phyloP scores from a whole-genome alignment of 176 grass and related monocot species.

The Carex myosuroides region DNA sequence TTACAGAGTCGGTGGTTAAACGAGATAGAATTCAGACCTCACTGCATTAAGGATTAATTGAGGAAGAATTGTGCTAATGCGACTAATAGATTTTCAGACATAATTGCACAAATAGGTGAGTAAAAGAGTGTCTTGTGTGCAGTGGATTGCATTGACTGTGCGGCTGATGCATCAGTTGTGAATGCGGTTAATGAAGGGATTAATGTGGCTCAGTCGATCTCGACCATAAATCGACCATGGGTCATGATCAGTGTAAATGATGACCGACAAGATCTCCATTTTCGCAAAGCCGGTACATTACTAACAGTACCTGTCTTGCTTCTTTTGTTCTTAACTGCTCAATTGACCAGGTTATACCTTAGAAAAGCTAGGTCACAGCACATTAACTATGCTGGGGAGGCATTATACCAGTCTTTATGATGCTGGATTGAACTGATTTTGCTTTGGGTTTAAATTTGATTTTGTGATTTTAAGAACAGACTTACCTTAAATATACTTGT shows the following conservation, averaged over 20 bases:
- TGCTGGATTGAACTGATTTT: background rate
- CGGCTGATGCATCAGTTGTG: conserved; percentile 76
- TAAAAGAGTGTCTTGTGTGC: conserved; percentile 15
- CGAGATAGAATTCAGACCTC: background rate
- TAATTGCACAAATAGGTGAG: background rate
- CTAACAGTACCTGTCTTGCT: background rate
- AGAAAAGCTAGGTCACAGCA: background rate
- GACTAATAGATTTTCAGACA: background rate
- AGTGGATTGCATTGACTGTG: conserved; percentile 98
- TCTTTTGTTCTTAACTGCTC: background rate
- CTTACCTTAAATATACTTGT: background rate
- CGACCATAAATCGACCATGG: conserved; percentile 58
- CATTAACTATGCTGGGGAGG: background rate
- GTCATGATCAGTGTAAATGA: conserved; percentile 94
- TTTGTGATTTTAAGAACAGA: background rate
- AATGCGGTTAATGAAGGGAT: conserved; percentile 88
- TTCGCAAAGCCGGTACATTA: conserved; percentile 81
- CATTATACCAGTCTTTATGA: background rate
- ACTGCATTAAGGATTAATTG: background rate
- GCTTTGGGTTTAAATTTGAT: conserved; percentile 10
- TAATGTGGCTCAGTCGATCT: conserved; percentile 49
- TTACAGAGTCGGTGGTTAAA: background rate
- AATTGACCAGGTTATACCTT: background rate
- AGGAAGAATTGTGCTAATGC: background rate
- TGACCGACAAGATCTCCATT: conserved; percentile 85